Conservation (phyloP, 768 basidiomycete genomes). For the Scleroderma bovista region DNA sequence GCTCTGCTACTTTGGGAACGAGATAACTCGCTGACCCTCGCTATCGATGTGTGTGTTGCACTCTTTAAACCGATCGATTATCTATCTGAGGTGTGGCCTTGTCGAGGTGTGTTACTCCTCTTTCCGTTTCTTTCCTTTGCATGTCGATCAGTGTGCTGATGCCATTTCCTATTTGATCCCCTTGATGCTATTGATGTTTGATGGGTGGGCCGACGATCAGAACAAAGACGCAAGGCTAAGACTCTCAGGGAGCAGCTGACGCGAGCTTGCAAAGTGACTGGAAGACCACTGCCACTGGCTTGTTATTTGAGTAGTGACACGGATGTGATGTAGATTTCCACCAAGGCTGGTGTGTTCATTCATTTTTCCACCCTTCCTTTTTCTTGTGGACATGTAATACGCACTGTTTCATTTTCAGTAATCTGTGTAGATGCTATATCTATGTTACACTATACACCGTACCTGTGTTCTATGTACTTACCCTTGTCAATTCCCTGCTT, state of each 20-base stretch:
- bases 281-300: constrained; percentile 39
- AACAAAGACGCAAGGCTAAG: constrained; percentile 46
- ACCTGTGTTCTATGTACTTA: too few relatives aligned
- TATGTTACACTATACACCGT: too few relatives aligned
- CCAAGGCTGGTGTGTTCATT: neutral
- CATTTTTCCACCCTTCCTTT: neutral
- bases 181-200: too few relatives aligned
- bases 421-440: too few relatives aligned
- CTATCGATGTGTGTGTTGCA: constrained; percentile 57
- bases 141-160: neutral
- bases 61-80: constrained; percentile 60
- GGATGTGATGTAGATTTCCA: neutral
- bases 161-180: neutral
- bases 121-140: neutral
- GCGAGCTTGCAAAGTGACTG: constrained; percentile 43
- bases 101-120: constrained; percentile 38
- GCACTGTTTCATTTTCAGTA: too few relatives aligned
- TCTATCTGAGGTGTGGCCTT: constrained; percentile 60
- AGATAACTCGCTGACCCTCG: constrained; percentile 52
- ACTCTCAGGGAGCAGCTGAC: constrained; percentile 41
- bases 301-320: constrained; percentile 5
- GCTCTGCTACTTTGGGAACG: constrained; percentile 55
- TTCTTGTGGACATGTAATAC: too few relatives aligned
- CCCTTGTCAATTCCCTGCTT: too few relatives aligned
- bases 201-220: constrained; percentile 22